Evolutionary conservation across 2,329 filamentous ascomycete species (phyloP).

Genomic region (Aspergillus piperis): DNA sequence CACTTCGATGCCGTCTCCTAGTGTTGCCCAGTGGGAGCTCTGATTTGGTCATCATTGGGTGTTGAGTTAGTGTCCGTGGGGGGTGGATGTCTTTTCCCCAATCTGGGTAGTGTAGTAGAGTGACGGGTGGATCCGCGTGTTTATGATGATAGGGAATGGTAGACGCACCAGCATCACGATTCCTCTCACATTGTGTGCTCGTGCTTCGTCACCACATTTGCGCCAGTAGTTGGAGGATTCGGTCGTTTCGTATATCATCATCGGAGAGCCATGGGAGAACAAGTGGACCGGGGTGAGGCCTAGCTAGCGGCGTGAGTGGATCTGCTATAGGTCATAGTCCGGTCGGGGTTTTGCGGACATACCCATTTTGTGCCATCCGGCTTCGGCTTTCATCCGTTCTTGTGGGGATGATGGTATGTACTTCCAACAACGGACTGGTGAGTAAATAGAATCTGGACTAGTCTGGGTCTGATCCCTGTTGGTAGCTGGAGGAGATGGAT

Average conservation of each 20-base stretch:
- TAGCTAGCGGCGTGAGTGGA: not conserved
- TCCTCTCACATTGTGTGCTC: not conserved
- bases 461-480: slow-evolving; percentile 39
- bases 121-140: not conserved
- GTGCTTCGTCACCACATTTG: not conserved
- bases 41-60: not conserved
- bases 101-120: not conserved
- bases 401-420: no score
- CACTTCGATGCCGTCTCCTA: not conserved
- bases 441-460: slow-evolving; percentile 44
- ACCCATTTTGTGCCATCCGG: no score
- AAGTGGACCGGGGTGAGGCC: not conserved
- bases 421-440: no score
- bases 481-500: not conserved
- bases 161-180: not conserved
- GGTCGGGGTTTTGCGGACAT: no score
- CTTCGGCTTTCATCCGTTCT: no score
- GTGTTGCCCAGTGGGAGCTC: not conserved
- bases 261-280: slow-evolving; percentile 1
- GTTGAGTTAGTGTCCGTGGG: not conserved
- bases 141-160: no score
- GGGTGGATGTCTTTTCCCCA: not conserved
- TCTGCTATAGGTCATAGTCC: not conserved
- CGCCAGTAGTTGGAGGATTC: not conserved
- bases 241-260: not conserved